Conservation (phyloP, 345 rosid species). For the Syzygium grande region DNA sequence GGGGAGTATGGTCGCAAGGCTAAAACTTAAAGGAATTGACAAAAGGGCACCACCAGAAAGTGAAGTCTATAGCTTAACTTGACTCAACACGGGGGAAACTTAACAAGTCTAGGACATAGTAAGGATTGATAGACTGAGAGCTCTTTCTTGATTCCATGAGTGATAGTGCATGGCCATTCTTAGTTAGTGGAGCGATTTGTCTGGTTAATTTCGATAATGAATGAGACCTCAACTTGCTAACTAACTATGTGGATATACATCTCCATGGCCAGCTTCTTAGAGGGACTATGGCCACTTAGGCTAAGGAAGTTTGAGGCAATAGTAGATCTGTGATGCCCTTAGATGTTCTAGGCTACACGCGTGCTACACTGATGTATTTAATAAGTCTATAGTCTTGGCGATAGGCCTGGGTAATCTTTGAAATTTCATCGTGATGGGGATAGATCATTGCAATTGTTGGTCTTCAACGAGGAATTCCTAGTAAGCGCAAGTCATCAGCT, state of each 20-base stretch:
- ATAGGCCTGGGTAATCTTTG: slow-evolving; percentile 3
- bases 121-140: too few relatives aligned
- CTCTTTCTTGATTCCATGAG: too few relatives aligned
- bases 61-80: background rate
- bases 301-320: background rate
- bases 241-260: background rate
- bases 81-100: too few relatives aligned
- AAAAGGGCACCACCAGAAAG: too few relatives aligned
- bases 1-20: too few relatives aligned
- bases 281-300: background rate
- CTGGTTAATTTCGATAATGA: background rate
- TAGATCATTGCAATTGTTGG: background rate
- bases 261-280: background rate
- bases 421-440: too few relatives aligned
- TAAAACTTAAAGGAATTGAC: too few relatives aligned
- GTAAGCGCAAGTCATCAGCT: background rate
- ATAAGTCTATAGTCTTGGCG: slow-evolving; percentile 29
- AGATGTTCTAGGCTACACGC: slow-evolving; percentile 31
- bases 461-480: background rate
- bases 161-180: too few relatives aligned
- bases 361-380: slow-evolving; percentile 28
- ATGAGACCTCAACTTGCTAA: background rate
- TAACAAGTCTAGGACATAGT: too few relatives aligned
- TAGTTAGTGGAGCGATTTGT: background rate
- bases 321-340: background rate